Conservation (phyloP, 306 rosid genomes). For the Lathyrus aphaca region DNA sequence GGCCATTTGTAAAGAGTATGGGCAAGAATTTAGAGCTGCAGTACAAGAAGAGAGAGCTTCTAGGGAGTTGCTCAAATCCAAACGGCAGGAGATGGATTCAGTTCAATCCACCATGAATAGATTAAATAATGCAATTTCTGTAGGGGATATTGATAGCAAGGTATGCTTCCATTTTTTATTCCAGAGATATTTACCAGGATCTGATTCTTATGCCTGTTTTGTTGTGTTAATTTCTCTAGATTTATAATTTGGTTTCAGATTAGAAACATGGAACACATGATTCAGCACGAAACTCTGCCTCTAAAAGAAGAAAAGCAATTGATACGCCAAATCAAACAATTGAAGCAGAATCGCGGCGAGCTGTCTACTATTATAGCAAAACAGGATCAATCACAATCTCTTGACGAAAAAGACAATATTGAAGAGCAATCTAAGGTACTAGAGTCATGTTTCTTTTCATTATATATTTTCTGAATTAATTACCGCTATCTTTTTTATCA, state of each 20-base stretch:
- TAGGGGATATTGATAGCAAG: constrained; percentile 70
- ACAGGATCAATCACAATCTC: constrained; percentile 63
- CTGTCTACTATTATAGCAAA: constrained; percentile 58
- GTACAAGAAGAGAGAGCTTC: constrained; percentile 59
- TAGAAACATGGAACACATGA: constrained; percentile 69
- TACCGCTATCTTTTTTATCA: constrained; percentile 4
- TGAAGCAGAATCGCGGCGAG: constrained; percentile 75
- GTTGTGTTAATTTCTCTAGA: constrained; percentile 22
- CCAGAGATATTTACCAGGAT: constrained; percentile 16
- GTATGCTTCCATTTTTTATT: constrained; percentile 48
- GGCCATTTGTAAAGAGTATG: constrained; percentile 56
- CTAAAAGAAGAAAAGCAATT: constrained; percentile 77
- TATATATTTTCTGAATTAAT: constrained; percentile 1
- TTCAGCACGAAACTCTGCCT: constrained; percentile 81
- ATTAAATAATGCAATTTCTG: constrained; percentile 68
- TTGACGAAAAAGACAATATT: constrained; percentile 59
- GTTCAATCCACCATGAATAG: constrained; percentile 59
- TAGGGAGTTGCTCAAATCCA: constrained; percentile 61
- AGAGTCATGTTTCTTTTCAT: constrained; percentile 14
- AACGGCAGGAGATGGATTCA: constrained; percentile 75
- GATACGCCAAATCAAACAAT: constrained; percentile 75
- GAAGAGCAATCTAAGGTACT: constrained; percentile 68
- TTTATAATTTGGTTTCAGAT: constrained; percentile 53
- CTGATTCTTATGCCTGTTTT: constrained; percentile 28
- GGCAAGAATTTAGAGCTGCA: constrained; percentile 56